Base-by-base conservation (phyloP, 2,329 filamentous ascomycete species). In the Teratosphaeria gauchensis region DNA sequence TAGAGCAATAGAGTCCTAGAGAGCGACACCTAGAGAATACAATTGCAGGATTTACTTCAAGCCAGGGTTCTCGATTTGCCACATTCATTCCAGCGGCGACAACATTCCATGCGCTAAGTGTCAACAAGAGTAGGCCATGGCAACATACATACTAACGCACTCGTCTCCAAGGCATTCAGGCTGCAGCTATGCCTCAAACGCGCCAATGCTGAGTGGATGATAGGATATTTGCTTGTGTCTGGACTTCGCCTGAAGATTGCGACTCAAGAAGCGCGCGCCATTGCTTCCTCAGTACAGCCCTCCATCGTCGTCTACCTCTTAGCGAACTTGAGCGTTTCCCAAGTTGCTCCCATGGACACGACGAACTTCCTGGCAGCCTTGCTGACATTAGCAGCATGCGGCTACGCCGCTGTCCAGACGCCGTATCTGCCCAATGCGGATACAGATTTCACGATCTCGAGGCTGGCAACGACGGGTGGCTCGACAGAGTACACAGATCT, bases 401-500 rank as follows among this genome's bases (percentile, higher is more conserved):
- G 42, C 6, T n/a, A 21, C n/a, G 42, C 42, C 3, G 16, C n/a
- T 8, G n/a, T 48, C 19, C 42, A 48, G n/a, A 48, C n/a, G 16
- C 42, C 42, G 6, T 48, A 21, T 21, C 8, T 48, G 42, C 42
- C 42, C 9, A 48, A 8, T 8, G n/a, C 9, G 42, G 42, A 19
- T 4, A 48, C 42, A 6, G 42, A 48, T 12, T 67, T 63, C 53
- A 67, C 62, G 1, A 33, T 68, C 46, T 62, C 56, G 58, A 55
- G 64, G 56, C 55, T 66, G 33, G 58, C 59, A 28, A 58, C 55
- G 30, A 52, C 57, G 14, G 42, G 32, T n/a, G 6, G 42, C 16
- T 48, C 42, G 42, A 48, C 42, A 4, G 42, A 16, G 19, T 19
- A 58, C 12, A 59, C 62, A 7, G 62, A 65, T 48, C 57, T 68